Percentiles rank a stretch among this genome's conserved stretches.
Conservation (phyloP, 257 asterid genomes). For the Salvia rosmarinus region DNA sequence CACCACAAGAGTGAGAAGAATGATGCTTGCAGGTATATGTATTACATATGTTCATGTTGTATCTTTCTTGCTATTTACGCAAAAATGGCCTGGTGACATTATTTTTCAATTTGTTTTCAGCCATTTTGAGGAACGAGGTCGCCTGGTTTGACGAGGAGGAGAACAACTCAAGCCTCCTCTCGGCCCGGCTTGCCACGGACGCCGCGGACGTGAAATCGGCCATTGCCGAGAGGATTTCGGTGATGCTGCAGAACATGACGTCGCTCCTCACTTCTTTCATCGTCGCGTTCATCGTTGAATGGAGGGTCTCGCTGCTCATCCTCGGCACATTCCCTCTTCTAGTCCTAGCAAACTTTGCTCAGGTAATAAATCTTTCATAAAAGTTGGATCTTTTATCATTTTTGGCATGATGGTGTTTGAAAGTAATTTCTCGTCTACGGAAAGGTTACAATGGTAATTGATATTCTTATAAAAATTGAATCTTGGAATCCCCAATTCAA, state of each 20-base stretch:
- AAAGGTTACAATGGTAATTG: conserved; percentile 33
- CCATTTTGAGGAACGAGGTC: conserved; percentile 91
- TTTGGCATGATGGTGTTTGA: not conserved
- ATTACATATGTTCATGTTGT: no score
- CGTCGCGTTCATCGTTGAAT: conserved; percentile 94
- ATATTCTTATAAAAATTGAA: conserved; percentile 21
- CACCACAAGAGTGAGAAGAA: conserved; percentile 91
- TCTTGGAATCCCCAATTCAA: conserved; percentile 51
- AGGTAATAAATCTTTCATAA: conserved; percentile 58
- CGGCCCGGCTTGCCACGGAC: conserved; percentile 88
- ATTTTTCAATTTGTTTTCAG: conserved; percentile 39
- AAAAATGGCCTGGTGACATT: not conserved
- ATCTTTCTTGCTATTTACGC: no score
- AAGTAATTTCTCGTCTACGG: not conserved
- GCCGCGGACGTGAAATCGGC: conserved; percentile 98
- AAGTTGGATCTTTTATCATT: not conserved
- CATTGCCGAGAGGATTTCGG: conserved; percentile 96
- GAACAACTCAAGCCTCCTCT: conserved; percentile 87
- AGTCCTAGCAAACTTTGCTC: conserved; percentile 98
- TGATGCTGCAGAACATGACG: conserved; percentile 94
- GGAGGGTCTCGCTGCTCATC: conserved; percentile 94
- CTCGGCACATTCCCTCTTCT: conserved; percentile 90
- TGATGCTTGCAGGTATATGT: conserved; percentile 92
- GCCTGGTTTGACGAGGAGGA: conserved; percentile 99
- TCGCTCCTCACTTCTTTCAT: conserved; percentile 96